Percentiles rank a stretch among this genome's conserved stretches.
Conservation (phyloP, 2,329 filamentous ascomycete genomes). For the Pestalotiopsis sp. region DNA sequence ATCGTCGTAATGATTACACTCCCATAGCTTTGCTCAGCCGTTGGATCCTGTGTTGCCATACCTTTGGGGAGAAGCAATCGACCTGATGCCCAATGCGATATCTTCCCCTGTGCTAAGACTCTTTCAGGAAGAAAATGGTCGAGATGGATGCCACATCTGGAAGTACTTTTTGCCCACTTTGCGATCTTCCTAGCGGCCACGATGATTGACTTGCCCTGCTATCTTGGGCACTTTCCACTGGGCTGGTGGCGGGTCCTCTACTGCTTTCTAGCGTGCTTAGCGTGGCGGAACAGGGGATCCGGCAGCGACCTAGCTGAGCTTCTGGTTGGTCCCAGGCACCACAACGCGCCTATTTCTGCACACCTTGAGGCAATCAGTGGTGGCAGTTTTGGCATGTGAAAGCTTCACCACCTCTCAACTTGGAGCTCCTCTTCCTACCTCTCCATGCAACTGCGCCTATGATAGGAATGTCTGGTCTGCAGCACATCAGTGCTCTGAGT, state of each 20-base stretch:
- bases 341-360: neutral
- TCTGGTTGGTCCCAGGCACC: neutral
- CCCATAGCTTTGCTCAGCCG: neutral
- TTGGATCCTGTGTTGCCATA: neutral
- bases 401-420: neutral
- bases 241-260: neutral
- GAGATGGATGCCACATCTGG: neutral
- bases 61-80: neutral
- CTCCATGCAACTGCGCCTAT: neutral
- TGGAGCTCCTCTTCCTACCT: neutral
- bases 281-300: neutral
- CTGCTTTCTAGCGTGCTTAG: neutral
- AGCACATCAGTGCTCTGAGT: neutral
- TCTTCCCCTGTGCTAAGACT: neutral
- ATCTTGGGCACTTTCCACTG: neutral
- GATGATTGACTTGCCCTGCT: neutral
- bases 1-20: neutral
- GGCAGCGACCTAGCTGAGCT: neutral
- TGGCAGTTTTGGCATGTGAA: neutral
- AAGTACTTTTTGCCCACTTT: neutral
- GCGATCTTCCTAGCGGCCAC: neutral
- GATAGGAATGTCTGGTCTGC: neutral
- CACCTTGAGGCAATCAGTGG: neutral
- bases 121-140: neutral
- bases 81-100: neutral